A percentile compares a stretch with the other conserved stretches of the same genome.
Evolutionary conservation across 306 rosid genomes (phyloP).

Genomic region (Leucaena leucocephala): DNA sequence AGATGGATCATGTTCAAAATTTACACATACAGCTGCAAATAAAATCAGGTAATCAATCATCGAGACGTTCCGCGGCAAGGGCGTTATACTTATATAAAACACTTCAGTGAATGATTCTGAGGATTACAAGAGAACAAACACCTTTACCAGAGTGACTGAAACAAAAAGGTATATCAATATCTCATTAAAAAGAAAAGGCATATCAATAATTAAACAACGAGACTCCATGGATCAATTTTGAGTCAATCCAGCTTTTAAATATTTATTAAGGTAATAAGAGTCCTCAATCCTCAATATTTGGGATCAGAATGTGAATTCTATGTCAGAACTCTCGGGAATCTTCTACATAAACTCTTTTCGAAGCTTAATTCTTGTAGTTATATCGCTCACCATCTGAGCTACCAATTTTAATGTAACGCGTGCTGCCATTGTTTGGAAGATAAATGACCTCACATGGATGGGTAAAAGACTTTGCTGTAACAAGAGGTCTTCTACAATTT

Average conservation of each 20-base stretch:
- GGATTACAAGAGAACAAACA: constrained; percentile 13
- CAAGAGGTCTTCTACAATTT: not conserved
- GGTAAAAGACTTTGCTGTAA: not conserved
- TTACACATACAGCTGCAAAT: constrained; percentile 61
- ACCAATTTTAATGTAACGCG: not conserved
- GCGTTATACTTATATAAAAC: not conserved
- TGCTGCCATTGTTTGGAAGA: not conserved
- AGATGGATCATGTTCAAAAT: constrained; percentile 42
- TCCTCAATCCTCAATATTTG: not conserved
- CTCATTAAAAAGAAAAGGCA: not conserved
- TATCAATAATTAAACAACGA: constrained; percentile 9
- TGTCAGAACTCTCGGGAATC: not conserved
- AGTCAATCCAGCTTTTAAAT: not conserved
- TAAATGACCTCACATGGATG: not conserved
- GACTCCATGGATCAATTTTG: constrained; percentile 14
- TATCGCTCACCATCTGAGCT: not conserved
- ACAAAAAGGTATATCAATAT: not conserved
- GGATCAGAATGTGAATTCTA: constrained; percentile 14
- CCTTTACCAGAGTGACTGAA: not conserved
- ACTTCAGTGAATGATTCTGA: not conserved
- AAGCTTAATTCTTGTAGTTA: not conserved
- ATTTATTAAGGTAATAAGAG: not conserved
- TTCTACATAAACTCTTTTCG: not conserved
- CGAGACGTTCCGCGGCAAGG: constrained; percentile 12
- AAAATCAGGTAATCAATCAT: constrained; percentile 38